phyloP scores from a whole-genome alignment of 805 yeast genomes.

The Phaffomyces thermotolerans region DNA sequence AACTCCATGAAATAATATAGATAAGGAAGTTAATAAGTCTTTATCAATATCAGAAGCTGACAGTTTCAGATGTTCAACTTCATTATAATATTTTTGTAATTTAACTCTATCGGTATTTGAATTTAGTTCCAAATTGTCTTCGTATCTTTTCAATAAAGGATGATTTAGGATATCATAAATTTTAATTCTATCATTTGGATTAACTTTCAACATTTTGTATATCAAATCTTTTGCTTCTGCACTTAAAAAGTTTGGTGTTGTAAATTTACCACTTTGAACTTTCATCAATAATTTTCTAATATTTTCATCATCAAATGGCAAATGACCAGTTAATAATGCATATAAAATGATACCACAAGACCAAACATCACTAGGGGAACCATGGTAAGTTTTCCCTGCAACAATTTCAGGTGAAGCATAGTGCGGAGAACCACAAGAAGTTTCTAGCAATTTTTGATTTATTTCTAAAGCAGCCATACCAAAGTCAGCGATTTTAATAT shows the following conservation, averaged over 20 bases:
- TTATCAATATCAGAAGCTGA: slow-evolving; percentile 45
- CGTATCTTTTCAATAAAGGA: slow-evolving; percentile 75
- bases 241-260: slow-evolving; percentile 75
- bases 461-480: slow-evolving; percentile 98
- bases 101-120: slow-evolving; percentile 25
- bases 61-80: slow-evolving; percentile 32
- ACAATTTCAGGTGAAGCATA: slow-evolving; percentile 98
- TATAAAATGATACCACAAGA: slow-evolving; percentile 94
- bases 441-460: slow-evolving; percentile 73
- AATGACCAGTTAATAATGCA: slow-evolving; percentile 88
- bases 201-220: slow-evolving; percentile 69
- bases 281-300: slow-evolving; percentile 79
- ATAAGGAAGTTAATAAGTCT: slow-evolving; percentile 68
- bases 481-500: slow-evolving; percentile 94
- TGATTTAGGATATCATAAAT: slow-evolving; percentile 72
- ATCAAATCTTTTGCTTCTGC: slow-evolving; percentile 84
- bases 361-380: slow-evolving; percentile 97
- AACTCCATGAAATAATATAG: slow-evolving; percentile 78
- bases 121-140: slow-evolving; percentile 29
- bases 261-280: slow-evolving; percentile 84
- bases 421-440: slow-evolving; percentile 97
- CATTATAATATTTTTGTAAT: slow-evolving; percentile 30
- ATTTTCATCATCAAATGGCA: slow-evolving; percentile 96
- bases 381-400: slow-evolving; percentile 90
- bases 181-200: slow-evolving; percentile 73